Conservation (phyloP, 2,329 filamentous ascomycete genomes). For the Fusarium sp. region DNA sequence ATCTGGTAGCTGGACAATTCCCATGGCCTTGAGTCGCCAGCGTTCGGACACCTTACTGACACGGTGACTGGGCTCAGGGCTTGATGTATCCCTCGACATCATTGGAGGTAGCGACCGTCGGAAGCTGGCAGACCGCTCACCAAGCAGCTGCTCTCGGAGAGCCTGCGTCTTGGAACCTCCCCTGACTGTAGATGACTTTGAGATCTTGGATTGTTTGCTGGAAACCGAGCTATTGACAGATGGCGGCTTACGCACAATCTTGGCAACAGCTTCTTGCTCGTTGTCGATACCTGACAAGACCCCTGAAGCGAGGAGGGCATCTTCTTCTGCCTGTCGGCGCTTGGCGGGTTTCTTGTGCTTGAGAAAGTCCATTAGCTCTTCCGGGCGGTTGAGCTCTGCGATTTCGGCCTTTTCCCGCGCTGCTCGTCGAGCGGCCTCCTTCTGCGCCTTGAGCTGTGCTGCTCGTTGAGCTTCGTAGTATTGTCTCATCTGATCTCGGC, state of each 20-base stretch:
- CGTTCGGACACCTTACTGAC: constrained; percentile 60
- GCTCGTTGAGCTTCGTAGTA: constrained; percentile 60
- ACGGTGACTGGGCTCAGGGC: constrained; percentile 47
- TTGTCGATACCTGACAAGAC: constrained; percentile 59
- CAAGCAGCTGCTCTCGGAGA: constrained; percentile 54
- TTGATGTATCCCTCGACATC: constrained; percentile 47
- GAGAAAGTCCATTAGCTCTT: constrained; percentile 55
- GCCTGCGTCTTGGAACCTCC: constrained; percentile 57
- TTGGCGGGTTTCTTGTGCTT: constrained; percentile 51
- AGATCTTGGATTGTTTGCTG: constrained; percentile 40
- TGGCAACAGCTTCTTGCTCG: constrained; percentile 54
- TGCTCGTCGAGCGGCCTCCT: constrained; percentile 51
- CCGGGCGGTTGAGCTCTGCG: constrained; percentile 51
- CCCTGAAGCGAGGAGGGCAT: constrained; percentile 60
- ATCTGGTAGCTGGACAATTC: constrained; percentile 68
- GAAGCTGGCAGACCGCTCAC: constrained; percentile 52
- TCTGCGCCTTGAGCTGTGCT: constrained; percentile 53
- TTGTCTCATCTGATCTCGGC: constrained; percentile 65
- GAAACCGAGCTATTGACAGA: constrained; percentile 41
- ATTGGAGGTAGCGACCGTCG: constrained; percentile 59
- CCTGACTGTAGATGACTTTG: constrained; percentile 37
- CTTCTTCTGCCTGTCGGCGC: constrained; percentile 53
- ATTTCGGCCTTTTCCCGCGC: constrained; percentile 47
- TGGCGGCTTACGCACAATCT: constrained; percentile 54
- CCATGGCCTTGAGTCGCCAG: constrained; percentile 66